A percentile compares a stretch with the other conserved stretches of the same genome.
phyloP scores from a whole-genome alignment of 2,329 filamentous ascomycete genomes.

The Pseudogymnoascus sp. region DNA sequence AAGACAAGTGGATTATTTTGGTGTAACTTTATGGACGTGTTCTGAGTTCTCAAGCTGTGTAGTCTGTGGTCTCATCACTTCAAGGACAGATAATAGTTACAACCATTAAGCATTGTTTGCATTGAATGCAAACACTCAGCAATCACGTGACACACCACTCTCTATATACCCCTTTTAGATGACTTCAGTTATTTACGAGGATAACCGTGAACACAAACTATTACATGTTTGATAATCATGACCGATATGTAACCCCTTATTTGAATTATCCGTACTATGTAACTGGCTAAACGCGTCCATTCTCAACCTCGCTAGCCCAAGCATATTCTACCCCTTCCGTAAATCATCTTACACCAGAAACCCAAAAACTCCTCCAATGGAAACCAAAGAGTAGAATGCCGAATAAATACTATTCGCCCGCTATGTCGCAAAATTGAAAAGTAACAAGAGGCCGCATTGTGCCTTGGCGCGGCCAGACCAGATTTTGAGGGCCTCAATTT shows the following conservation, averaged over 20 bases:
- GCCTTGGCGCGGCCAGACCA: not conserved
- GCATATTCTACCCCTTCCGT: not conserved
- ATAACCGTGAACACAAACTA: not conserved
- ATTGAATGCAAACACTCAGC: not conserved
- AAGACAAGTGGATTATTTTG: not conserved
- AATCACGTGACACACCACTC: not conserved
- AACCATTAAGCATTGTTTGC: not conserved
- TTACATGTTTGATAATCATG: not conserved
- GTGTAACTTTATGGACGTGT: not conserved
- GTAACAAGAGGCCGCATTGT: not conserved
- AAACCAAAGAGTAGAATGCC: not conserved
- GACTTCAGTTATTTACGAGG: not conserved
- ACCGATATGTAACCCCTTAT: not conserved
- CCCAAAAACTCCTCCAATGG: not conserved
- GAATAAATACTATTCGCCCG: constrained; percentile 3
- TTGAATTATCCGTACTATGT: not conserved
- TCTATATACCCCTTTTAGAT: too few relatives aligned
- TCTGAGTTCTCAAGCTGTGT: not conserved
- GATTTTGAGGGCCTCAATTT: not conserved
- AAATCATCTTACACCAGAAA: not conserved
- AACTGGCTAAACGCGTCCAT: not conserved
- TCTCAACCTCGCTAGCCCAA: not conserved
- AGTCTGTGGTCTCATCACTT: not conserved
- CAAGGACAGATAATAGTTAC: constrained; percentile 9
- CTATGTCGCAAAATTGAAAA: constrained; percentile 2